phyloP scores from a whole-genome alignment of 345 rosid species.

The Schrenkiella parvula region DNA sequence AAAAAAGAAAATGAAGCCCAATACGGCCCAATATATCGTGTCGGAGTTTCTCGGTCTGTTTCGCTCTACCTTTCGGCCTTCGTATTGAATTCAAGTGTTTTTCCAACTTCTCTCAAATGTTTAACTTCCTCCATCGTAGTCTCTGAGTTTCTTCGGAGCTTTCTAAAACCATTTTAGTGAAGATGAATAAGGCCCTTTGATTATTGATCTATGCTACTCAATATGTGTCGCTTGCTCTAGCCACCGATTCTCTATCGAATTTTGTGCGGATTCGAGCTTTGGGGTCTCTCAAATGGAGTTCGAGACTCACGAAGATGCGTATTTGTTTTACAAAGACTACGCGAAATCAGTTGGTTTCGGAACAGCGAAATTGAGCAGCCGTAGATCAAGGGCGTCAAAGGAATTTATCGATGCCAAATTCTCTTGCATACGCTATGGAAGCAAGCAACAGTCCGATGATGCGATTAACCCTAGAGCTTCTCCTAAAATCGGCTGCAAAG shows the following conservation, averaged over 20 bases:
- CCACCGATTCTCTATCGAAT: not conserved
- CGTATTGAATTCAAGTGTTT: not conserved
- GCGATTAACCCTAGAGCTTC: constrained; percentile 96
- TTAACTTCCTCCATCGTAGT: not conserved
- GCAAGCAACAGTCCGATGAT: constrained; percentile 91
- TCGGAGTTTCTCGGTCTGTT: not conserved
- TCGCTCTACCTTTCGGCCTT: not conserved
- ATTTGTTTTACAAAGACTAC: constrained; percentile 71
- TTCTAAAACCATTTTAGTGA: not conserved
- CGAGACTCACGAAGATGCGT: constrained; percentile 87
- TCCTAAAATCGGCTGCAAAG: constrained; percentile 93
- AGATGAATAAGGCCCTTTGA: not conserved
- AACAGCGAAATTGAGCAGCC: constrained; percentile 85
- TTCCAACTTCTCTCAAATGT: not conserved
- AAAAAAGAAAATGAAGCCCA: not conserved
- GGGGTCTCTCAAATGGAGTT: constrained; percentile 52
- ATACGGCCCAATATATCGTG: not conserved
- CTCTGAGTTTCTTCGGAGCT: not conserved
- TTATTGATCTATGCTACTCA: not conserved
- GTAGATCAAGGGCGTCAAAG: constrained; percentile 81
- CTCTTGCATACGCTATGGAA: constrained; percentile 96
- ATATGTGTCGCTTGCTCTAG: not conserved
- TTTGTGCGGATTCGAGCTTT: constrained; percentile 26
- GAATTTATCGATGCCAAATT: constrained; percentile 96
- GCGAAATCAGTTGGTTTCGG: constrained; percentile 86